A percentile compares a stretch with the other conserved stretches of the same genome.
Evolutionary conservation across 2,329 filamentous ascomycete genomes (phyloP).

Genomic region (Fonsecaea multimorphosa): DNA sequence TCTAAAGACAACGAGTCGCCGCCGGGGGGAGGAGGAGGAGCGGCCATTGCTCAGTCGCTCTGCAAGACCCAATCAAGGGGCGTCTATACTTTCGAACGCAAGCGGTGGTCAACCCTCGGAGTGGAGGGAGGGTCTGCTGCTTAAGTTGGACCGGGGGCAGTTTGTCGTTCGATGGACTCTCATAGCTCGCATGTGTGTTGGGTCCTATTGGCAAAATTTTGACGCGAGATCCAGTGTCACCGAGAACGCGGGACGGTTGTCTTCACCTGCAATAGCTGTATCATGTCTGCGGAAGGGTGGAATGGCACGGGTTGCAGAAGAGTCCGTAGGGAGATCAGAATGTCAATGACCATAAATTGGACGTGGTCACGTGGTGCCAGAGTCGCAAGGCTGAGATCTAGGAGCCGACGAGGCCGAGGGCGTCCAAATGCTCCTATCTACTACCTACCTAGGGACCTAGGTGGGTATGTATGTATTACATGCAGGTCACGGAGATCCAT

Average conservation of each 20-base stretch:
- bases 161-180: constrained; percentile 1
- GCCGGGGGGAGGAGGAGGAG: constrained; percentile 12
- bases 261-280: background rate
- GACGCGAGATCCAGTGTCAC: background rate
- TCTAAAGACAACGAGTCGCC: constrained; percentile 14
- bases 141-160: background rate
- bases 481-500: background rate
- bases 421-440: too few relatives aligned
- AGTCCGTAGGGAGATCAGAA: background rate
- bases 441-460: too few relatives aligned
- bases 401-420: background rate
- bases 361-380: background rate
- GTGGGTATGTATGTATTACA: too few relatives aligned
- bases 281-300: background rate
- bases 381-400: background rate
- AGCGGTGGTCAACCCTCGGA: background rate
- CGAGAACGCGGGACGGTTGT: background rate
- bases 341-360: background rate
- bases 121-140: too few relatives aligned
- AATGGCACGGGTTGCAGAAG: background rate
- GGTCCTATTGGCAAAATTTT: background rate
- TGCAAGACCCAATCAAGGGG: too few relatives aligned
- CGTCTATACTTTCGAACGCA: too few relatives aligned
- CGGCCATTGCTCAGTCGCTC: constrained; percentile 17
- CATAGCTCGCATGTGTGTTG: background rate